These are phyloP conservation scores for Candida krabiensis DNA, from an alignment of 805 yeast genomes.

Conservation along the genomic window DNA sequence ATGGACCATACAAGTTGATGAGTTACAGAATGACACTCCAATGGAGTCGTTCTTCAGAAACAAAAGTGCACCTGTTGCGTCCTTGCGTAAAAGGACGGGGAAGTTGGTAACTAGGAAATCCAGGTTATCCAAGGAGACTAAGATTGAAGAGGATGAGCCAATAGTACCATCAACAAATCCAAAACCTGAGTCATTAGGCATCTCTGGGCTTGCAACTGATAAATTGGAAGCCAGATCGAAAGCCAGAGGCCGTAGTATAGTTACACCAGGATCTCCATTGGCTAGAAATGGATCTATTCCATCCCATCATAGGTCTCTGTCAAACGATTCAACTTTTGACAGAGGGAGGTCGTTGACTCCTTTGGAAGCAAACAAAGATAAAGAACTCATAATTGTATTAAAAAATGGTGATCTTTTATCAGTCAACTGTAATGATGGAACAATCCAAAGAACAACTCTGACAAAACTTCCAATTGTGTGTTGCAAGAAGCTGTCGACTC, in stretches of 20 bases:
- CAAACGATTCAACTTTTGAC: constrained; percentile 34
- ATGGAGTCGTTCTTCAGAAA: constrained; percentile 62
- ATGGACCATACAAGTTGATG: constrained; percentile 52
- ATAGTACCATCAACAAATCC: not conserved
- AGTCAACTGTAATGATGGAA: constrained; percentile 51
- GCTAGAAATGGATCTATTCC: constrained; percentile 1
- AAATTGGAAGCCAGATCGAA: constrained; percentile 4
- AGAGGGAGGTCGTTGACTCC: constrained; percentile 28
- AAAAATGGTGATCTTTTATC: constrained; percentile 50
- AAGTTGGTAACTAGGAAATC: constrained; percentile 20
- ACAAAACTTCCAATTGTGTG: constrained; percentile 40
- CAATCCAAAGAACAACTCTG: constrained; percentile 34
- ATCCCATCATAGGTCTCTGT: constrained; percentile 24
- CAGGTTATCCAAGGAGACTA: constrained; percentile 11
- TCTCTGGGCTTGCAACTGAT: not conserved
- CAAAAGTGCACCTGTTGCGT: constrained; percentile 43
- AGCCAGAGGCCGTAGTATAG: constrained; percentile 13
- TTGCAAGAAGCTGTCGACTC: constrained; percentile 60
- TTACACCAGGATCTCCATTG: constrained; percentile 4
- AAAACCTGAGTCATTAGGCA: not conserved
- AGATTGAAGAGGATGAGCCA: constrained; percentile 6
- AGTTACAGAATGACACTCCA: constrained; percentile 38
- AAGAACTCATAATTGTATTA: constrained; percentile 54
- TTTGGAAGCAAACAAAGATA: constrained; percentile 29
- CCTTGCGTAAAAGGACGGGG: constrained; percentile 31